Evolutionary conservation across 257 asterid genomes (phyloP), one percentile per base, ranked within the genome.

Genomic region (Solanum boliviense): DNA sequence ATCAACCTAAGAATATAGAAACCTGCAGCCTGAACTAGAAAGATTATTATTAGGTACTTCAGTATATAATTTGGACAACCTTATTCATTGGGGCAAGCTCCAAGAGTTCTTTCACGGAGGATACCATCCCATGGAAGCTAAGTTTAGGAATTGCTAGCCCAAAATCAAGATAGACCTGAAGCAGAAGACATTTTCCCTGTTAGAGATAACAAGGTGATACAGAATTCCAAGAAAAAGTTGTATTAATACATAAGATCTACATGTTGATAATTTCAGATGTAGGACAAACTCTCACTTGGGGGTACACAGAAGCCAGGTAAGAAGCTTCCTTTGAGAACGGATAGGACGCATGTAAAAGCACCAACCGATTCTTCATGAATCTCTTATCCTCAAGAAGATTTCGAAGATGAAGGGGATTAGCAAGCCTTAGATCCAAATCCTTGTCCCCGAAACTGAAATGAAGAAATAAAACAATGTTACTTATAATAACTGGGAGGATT

Each of bases 71-170:
- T 84, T 62, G 58, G 29, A 35, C 18, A 84, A 97, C 99, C 98
- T 97, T 97, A 60, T 93, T 93, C 81, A 94, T 88, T 76, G 99
- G 98, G 83, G 99, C 98, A 86, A 97, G 94, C 89, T 95, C 98
- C 89, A 97, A 88, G 85, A 97, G 98, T 91, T 94, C 98, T 91
- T 95, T 95, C 56, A 95, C 94, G 0, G 99, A 95, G 78, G 98
- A 93, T 90, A 97, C 83, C 99, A 95, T 97, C 91, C 99, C 99
- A 78, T 97, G 98, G 91, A 94, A 93, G 91, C 99, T 97, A 90
- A 97, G 98, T 91, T 95, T 94, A 21, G 99, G 98, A 92, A 97
- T 94, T 76, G 99, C 99, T 90, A 97, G 89, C 39, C 99, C 99
- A 88, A 97, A 93, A 92, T 97, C 99, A 90, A 97, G 98, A 90